A percentile compares a stretch with the other conserved stretches of the same genome.
Evolutionary conservation across 2,329 filamentous ascomycete species (phyloP).

Genomic region (Escovopsis sp.): DNA sequence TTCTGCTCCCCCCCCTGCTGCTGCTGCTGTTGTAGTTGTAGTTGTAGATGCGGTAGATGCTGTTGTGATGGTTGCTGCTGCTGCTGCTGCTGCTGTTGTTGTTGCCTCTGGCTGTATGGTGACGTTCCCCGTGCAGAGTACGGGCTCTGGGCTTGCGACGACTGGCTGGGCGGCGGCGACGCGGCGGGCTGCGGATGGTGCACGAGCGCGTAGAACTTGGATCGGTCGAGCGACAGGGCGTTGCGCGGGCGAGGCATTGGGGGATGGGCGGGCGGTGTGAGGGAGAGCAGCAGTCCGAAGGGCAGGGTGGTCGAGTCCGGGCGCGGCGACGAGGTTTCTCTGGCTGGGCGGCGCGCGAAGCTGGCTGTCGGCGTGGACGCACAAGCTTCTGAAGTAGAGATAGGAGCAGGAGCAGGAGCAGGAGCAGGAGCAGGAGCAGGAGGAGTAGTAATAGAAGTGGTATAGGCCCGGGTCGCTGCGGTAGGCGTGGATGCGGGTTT

Average conservation of each 20-base stretch:
- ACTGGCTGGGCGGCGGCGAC: background rate
- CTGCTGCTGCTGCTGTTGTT: too few relatives aligned
- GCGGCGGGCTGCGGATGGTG: background rate
- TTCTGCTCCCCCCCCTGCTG: background rate
- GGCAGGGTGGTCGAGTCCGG: conserved; percentile 3
- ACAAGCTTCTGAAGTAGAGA: too few relatives aligned
- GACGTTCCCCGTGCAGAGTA: too few relatives aligned
- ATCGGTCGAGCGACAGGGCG: background rate
- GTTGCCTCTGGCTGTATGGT: too few relatives aligned
- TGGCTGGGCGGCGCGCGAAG: background rate
- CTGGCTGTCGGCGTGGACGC: background rate
- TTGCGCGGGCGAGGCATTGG: background rate
- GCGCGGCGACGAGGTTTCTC: background rate
- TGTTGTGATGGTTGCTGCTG: too few relatives aligned
- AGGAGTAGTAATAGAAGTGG: background rate
- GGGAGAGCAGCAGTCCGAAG: background rate
- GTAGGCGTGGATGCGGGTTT: too few relatives aligned
- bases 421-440: too few relatives aligned
- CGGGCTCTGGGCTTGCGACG: background rate
- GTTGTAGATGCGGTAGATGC: background rate
- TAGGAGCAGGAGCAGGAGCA: too few relatives aligned
- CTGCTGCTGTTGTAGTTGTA: background rate
- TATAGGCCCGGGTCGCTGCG: too few relatives aligned
- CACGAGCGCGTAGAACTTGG: conserved; percentile 2
- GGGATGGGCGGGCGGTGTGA: background rate